Evolutionary conservation across 257 asterid genomes (phyloP), one percentile per base, ranked within the genome.

Genomic region (Scutellaria minor): DNA sequence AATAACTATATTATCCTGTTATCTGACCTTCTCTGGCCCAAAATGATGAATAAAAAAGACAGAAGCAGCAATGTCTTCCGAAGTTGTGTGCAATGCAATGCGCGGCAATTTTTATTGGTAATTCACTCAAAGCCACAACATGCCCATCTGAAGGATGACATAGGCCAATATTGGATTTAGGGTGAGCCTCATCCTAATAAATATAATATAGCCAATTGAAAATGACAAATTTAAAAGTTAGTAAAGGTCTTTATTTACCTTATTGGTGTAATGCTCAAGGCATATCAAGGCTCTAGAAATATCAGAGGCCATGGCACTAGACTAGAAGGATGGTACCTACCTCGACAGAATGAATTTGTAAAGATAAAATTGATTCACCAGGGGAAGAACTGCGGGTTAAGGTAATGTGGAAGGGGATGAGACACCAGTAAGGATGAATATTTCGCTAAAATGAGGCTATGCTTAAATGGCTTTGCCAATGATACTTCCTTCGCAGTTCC

Each of bases 171-270:
- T 24, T 24, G 45, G 20, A 47, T 24, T 46, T 31, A 47, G 45
- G 58, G 46, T 47, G 71, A 12, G 20, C 71, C 58, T 47, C 71
- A 27, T 12, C 46, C 71, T 46, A 47, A 24, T 47, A 12, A 20
- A 27, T 8, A 45, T 46, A 20, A 1, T 9, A 7, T 64, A 24
- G 2, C 27, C 2, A 24, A 24, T 0, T 1, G 27, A 24, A 18
- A 24, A 24, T 24, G 27, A 11, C 35, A n/a, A 60, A 3, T 15
- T 4, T 37, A 13, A 37, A 4, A 35, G 64, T n/a, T 27, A 24
- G 18, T 2, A 59, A 11, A 59, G 7, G 22, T 35, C 20, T 35
- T 2, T 35, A 35, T 12, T 59, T 35, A 59, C 9, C 18, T 8
- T 5, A 9, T 41, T 6, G 65, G 22, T 37, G 22, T 35, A 45